Conservation (phyloP, 2,329 filamentous ascomycete genomes). For the Tolypocladium ophioglossoides region DNA sequence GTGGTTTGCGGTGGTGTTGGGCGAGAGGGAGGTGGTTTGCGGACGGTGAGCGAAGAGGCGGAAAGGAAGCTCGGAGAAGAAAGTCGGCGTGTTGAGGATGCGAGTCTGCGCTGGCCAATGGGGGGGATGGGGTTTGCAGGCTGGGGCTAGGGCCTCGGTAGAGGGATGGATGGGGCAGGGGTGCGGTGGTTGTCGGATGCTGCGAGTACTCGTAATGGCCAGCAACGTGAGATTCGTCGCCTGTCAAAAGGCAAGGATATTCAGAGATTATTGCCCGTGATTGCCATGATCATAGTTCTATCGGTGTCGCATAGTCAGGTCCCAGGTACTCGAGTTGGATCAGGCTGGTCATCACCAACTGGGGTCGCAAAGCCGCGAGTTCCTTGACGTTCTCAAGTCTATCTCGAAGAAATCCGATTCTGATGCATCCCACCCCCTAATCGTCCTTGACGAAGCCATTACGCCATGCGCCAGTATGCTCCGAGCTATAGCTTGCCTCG, state of each 20-base stretch:
- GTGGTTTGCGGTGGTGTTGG: background rate
- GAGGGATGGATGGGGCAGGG: background rate
- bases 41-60: slow-evolving; percentile 1
- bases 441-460: background rate
- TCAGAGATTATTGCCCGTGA: background rate
- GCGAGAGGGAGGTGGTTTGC: slow-evolving; percentile 3
- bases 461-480: background rate
- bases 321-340: background rate
- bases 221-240: background rate
- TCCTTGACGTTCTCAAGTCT: background rate
- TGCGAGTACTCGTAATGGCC: too few species aligned
- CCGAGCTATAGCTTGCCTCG: background rate
- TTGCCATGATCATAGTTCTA: background rate
- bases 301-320: background rate
- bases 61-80: slow-evolving; percentile 3
- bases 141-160: slow-evolving; percentile 15
- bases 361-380: too few species aligned
- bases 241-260: background rate
- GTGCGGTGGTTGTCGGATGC: slow-evolving; percentile 5
- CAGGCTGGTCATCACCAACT: background rate
- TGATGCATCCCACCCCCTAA: background rate
- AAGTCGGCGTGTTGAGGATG: background rate
- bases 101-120: slow-evolving; percentile 13
- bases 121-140: slow-evolving; percentile 13
- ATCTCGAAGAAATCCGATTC: background rate